phyloP scores from a whole-genome alignment of 108 stramenopile genomes.

The Skeletonema potamos region DNA sequence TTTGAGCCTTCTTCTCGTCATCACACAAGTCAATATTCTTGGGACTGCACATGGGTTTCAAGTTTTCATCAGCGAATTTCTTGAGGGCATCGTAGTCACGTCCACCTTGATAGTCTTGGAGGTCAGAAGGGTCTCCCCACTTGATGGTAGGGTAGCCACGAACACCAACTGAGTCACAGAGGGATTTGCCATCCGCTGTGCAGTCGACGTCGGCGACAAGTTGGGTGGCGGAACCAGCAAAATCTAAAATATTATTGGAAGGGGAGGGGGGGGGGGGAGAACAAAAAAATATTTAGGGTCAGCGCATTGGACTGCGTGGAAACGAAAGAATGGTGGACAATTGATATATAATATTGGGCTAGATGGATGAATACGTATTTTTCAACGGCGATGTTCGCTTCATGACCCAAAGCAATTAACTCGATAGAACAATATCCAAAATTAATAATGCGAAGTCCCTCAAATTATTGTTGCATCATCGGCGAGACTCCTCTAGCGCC shows the following conservation, averaged over 20 bases:
- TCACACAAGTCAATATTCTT: constrained; percentile 66
- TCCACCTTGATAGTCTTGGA: constrained; percentile 81
- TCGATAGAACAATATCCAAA: not conserved
- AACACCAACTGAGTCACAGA: constrained; percentile 50
- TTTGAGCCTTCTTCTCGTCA: constrained; percentile 60
- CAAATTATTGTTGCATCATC: not conserved
- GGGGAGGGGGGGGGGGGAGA: not conserved
- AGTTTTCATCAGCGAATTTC: constrained; percentile 65
- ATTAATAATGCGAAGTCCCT: not conserved
- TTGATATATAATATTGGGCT: not conserved
- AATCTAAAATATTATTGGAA: constrained; percentile 1
- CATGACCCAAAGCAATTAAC: not conserved
- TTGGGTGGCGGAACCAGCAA: constrained; percentile 32
- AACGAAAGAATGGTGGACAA: not conserved
- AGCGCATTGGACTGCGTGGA: not conserved
- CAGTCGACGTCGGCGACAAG: constrained; percentile 62
- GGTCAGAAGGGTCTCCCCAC: constrained; percentile 61
- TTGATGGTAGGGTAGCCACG: constrained; percentile 84
- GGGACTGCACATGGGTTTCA: constrained; percentile 64
- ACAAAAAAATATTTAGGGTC: not conserved
- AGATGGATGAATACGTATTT: not conserved
- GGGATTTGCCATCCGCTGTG: constrained; percentile 48
- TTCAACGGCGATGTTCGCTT: not conserved
- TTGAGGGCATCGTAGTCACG: constrained; percentile 63
- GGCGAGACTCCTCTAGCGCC: no score